Base-by-base conservation (phyloP, 2,329 filamentous ascomycete genomes). In the Aspergillus floridensis region DNA sequence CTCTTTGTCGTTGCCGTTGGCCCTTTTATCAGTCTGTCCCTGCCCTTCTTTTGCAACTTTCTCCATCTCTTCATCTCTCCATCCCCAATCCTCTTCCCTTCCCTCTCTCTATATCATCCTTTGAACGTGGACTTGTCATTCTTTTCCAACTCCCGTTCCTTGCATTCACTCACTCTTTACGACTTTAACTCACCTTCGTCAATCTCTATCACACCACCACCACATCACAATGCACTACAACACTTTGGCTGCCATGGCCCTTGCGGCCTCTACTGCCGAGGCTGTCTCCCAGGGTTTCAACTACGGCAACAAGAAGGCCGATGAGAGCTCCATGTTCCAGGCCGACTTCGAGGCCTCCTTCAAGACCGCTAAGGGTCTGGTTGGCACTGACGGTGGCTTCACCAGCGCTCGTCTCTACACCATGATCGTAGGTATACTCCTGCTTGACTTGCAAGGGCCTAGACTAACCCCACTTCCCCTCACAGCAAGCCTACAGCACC, bases 381-480 rank as follows among this genome's bases (percentile, higher is more conserved):
- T 73, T 1, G 75, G 76, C 31, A 72, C 74, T 57, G 66, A 35
- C 66, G 21, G 73, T 16, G 32, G 67, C 50, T 82, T 81, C 72
- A 77, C 75, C 52, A 79, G 79, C 58, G 80, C 79, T 53, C 77
- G 80, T 58, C 72, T 82, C 29, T 82, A 90, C 81, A 90, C 88
- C 72, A 87, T 85, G 79, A 85, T 88, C 71, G 81, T 69, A 58
- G 35, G 67, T 64, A 2, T 19, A 4, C 32, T 35, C 1, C 14
- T 12, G 11, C 11, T 12, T 16, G 12, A 11, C 7, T 3, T 22
- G 11, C 2, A 7, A 22, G 47, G 11, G 14, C 16, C 22, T 4
- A 56, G 5, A 7, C 6, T 29, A 16, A 11, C 29, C 3, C 12
- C 24, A 59, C 61, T 58, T 58, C 21, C 53, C 56, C n/a, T 51